These are phyloP conservation scores for Platanthera guangdongensis DNA, from an alignment of 106 monocot species.

Conservation along the genomic window DNA sequence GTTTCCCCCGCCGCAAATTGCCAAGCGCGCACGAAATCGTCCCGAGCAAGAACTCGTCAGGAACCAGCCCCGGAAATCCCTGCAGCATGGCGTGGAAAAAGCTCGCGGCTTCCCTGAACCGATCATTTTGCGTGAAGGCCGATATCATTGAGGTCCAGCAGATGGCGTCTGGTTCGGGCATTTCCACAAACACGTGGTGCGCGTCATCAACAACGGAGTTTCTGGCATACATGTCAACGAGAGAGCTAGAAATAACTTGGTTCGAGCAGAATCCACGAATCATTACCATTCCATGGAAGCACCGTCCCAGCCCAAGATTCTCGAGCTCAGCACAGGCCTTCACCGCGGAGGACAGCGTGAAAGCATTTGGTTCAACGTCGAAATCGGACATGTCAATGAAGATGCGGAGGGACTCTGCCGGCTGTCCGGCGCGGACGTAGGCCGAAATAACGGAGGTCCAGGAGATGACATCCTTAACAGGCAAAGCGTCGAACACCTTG, in stretches of 20 bases:
- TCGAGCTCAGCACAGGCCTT: slow-evolving; percentile 43
- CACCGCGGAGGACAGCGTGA: slow-evolving; percentile 45
- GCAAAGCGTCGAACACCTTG: slow-evolving; percentile 51
- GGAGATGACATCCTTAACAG: slow-evolving; percentile 47
- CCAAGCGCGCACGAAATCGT: slow-evolving; percentile 56
- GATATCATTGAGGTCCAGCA: slow-evolving; percentile 87
- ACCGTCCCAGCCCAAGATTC: slow-evolving; percentile 24
- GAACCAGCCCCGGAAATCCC: slow-evolving; percentile 8
- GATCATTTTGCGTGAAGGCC: slow-evolving; percentile 42
- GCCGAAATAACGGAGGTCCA: slow-evolving; percentile 75
- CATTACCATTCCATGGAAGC: slow-evolving; percentile 33
- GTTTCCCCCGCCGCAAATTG: slow-evolving; percentile 42
- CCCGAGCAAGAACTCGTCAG: slow-evolving; percentile 61
- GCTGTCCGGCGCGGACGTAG: slow-evolving; percentile 44
- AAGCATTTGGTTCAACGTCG: slow-evolving; percentile 35
- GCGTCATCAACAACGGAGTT: slow-evolving; percentile 28
- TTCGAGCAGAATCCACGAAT: slow-evolving; percentile 26
- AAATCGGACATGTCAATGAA: slow-evolving; percentile 37
- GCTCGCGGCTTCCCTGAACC: slow-evolving; percentile 47
- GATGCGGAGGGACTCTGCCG: slow-evolving; percentile 31
- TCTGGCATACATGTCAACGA: slow-evolving; percentile 64
- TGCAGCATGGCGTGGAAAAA: slow-evolving; percentile 45
- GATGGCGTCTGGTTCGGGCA: slow-evolving; percentile 43
- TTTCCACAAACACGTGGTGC: slow-evolving; percentile 39
- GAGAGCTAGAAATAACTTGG: slow-evolving; percentile 46